Base-by-base conservation (phyloP, 495 filamentous ascomycete genomes). In the Xylaria nigripes region DNA sequence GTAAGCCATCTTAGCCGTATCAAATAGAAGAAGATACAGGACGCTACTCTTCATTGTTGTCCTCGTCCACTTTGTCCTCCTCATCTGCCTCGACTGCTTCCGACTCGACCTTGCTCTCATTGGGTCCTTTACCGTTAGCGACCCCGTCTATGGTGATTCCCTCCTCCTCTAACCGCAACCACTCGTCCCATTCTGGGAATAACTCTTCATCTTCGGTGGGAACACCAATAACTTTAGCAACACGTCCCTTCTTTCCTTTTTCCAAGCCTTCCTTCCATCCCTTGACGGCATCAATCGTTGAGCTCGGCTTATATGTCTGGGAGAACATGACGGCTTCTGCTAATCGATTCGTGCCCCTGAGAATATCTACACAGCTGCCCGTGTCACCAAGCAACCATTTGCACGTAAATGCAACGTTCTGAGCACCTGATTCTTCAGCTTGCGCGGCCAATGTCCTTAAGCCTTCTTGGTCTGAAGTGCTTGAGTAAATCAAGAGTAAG, bases 121-220 rank as follows among this genome's bases (percentile, higher is more conserved):
- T 61, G 1, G 51, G 60, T 27, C 51, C 61, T 8, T 54, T 53
- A 18, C 58, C 66, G 22, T 64, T 51, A 1, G 56, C 67, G 70
- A 76, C 80, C 50, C 77, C 62, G 43, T 76, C 76, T 23, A 72
- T 57, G 66, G 48, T 57, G 10, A 61, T 62, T 0, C 83, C 83
- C 59, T 90, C 83, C 59, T 77, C 82, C 74, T 96, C 93, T 46
- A 96, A 61, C 61, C 73, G 79, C 60, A 96, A 65, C 73, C 86
- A 96, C 68, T 92, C 88, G 0, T 93, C 87, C 92, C 91, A 97
- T 61, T 95, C 89, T 0, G 92, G 91, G 73, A 96, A 98, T 48
- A 98, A 73, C 38, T 95, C 93, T 44, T 86, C 87, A 61, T 98
- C 93, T 42, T 90, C 86, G 6, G 75, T 76, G 0, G 93, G 93